Conservation (phyloP, 495 filamentous ascomycete genomes). For the Lentithecium fluviatile region DNA sequence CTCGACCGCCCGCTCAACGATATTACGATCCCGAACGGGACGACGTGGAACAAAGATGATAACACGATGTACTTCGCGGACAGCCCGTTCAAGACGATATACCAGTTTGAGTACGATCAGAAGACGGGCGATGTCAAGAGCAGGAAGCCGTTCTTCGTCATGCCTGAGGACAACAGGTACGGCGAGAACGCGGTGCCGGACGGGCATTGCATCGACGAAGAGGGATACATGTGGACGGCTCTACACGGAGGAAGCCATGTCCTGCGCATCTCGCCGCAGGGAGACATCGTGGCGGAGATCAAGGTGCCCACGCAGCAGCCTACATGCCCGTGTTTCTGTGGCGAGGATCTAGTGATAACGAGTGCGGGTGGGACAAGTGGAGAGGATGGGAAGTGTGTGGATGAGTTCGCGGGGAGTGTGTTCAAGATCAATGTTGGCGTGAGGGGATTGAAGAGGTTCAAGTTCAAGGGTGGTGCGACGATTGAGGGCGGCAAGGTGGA, state of each 20-base stretch:
- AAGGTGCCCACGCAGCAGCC: constrained; percentile 41
- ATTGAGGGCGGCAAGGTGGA: constrained; percentile 21
- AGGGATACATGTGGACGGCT: constrained; percentile 46
- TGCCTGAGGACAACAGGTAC: constrained; percentile 39
- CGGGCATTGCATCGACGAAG: constrained; percentile 48
- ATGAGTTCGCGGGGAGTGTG: constrained; percentile 39
- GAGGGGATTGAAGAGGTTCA: constrained; percentile 34
- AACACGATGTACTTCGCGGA: constrained; percentile 84
- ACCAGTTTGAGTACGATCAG: constrained; percentile 70
- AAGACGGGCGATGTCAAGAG: constrained; percentile 63
- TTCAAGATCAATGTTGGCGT: constrained; percentile 46
- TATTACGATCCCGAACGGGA: constrained; percentile 83
- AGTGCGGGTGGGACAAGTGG: constrained; percentile 42
- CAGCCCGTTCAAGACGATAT: constrained; percentile 66
- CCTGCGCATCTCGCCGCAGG: constrained; percentile 38
- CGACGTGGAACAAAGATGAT: constrained; percentile 65
- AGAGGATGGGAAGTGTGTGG: constrained; percentile 34
- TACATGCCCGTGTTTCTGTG: constrained; percentile 43
- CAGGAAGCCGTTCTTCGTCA: constrained; percentile 63
- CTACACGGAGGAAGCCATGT: constrained; percentile 42
- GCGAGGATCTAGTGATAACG: constrained; percentile 44
- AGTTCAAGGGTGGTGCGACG: constrained; percentile 21
- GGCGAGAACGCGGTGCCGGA: constrained; percentile 47
- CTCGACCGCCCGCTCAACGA: constrained; percentile 60
- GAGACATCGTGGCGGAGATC: constrained; percentile 44